phyloP scores from a whole-genome alignment of 2,329 filamentous ascomycete genomes.

The Neonectria punicea region DNA sequence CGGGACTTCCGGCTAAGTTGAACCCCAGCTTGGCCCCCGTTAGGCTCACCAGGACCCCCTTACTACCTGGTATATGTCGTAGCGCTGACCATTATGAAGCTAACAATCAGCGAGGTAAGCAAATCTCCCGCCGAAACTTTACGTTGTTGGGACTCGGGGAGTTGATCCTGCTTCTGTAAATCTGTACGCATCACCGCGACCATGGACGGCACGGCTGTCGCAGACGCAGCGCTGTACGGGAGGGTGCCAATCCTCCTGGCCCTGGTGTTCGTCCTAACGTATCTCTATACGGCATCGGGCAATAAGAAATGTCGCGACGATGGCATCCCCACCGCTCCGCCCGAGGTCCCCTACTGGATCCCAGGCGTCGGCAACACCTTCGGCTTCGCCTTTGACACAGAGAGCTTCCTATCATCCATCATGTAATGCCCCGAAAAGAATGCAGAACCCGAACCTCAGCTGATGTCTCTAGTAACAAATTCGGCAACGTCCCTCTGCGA shows the following conservation, averaged over 20 bases:
- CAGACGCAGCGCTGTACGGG: background rate
- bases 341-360: slow-evolving; percentile 32
- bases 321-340: slow-evolving; percentile 14
- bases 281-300: slow-evolving; percentile 11
- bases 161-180: background rate
- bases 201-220: background rate
- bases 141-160: background rate
- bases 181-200: background rate
- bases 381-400: slow-evolving; percentile 30
- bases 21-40: background rate
- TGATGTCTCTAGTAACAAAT: slow-evolving; percentile 28
- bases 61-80: background rate
- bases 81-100: background rate
- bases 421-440: background rate
- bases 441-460: background rate
- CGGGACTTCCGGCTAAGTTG: background rate
- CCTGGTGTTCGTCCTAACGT: slow-evolving; percentile 24
- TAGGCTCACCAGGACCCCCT: background rate
- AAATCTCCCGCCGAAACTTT: background rate
- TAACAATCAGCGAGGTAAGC: background rate
- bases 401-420: slow-evolving; percentile 25
- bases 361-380: slow-evolving; percentile 29
- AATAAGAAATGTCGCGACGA: slow-evolving; percentile 20
- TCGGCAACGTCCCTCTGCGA: slow-evolving; percentile 30
- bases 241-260: background rate